Conservation (phyloP, 192 early-diverging fungal species). For the Spizellomyces punctatus region DNA sequence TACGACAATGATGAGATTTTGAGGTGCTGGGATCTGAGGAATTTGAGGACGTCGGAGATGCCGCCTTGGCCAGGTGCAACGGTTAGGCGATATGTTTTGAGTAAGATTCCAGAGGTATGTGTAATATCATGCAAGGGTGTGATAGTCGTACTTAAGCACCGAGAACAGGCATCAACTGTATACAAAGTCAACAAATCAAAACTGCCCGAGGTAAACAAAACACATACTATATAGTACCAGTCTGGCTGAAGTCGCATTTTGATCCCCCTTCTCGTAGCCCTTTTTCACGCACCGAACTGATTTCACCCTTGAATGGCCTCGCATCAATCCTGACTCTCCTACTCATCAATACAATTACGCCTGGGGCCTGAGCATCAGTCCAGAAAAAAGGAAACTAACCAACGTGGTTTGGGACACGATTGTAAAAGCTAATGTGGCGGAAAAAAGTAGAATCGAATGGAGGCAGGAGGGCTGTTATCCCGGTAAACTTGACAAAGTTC, state of each 20-base stretch:
- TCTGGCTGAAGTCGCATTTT: not conserved
- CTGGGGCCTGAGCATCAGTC: conserved; percentile 34
- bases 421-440: conserved; percentile 30
- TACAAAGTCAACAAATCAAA: conserved; percentile 31
- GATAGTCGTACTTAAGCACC: not conserved
- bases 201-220: conserved; percentile 12
- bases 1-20: conserved; percentile 33
- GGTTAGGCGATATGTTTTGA: conserved; percentile 26
- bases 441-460: conserved; percentile 29
- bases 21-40: conserved; percentile 20
- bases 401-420: conserved; percentile 34
- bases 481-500: conserved; percentile 7
- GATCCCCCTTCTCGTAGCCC: conserved; percentile 5
- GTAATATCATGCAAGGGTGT: not conserved
- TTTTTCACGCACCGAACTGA: conserved; percentile 35
- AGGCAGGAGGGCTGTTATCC: conserved; percentile 25
- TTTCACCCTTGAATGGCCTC: conserved; percentile 26
- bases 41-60: conserved; percentile 33
- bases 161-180: conserved; percentile 14
- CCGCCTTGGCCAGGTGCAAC: conserved; percentile 23
- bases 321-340: conserved; percentile 18
- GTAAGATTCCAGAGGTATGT: conserved; percentile 31
- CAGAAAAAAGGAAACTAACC: conserved; percentile 19
- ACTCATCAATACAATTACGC: conserved; percentile 22
- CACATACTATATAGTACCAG: not conserved